Percentiles rank a stretch among this genome's conserved stretches.
Evolutionary conservation across 345 rosid species (phyloP).

Genomic region (Durio zibethinus): DNA sequence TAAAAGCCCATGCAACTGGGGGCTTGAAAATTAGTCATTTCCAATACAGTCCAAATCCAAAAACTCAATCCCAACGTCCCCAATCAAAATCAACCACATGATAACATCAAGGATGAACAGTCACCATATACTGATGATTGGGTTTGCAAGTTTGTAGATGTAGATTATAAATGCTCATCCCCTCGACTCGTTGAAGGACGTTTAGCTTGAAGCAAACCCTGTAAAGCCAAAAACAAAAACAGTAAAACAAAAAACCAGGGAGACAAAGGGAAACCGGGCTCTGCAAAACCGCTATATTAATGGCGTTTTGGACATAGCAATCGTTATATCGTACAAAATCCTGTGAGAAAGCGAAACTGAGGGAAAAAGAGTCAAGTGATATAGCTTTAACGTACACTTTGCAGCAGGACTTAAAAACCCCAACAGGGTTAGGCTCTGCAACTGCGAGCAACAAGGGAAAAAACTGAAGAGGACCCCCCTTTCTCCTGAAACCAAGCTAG

Average conservation of each 20-base stretch:
- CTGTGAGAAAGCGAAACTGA: conserved; percentile 8
- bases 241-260: not conserved
- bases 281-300: conserved; percentile 30
- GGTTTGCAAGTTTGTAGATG: not conserved
- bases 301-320: not conserved
- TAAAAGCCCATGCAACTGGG: not conserved
- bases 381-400: conserved; percentile 1
- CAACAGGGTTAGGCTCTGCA: not conserved
- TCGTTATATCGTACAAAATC: conserved; percentile 16
- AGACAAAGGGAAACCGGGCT: conserved; percentile 20
- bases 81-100: not conserved
- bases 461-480: not conserved
- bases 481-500: not conserved
- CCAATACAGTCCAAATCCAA: too few relatives aligned
- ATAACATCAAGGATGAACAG: not conserved
- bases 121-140: not conserved
- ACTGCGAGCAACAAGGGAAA: not conserved
- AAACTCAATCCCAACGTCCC: not conserved
- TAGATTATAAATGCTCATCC: not conserved
- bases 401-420: not conserved
- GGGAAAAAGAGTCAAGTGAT: too few relatives aligned
- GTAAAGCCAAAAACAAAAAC: not conserved
- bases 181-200: not conserved
- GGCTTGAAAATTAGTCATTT: not conserved
- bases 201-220: conserved; percentile 8